Evolutionary conservation across 805 yeast species (phyloP).

Genomic region (Kazachstania africana): DNA sequence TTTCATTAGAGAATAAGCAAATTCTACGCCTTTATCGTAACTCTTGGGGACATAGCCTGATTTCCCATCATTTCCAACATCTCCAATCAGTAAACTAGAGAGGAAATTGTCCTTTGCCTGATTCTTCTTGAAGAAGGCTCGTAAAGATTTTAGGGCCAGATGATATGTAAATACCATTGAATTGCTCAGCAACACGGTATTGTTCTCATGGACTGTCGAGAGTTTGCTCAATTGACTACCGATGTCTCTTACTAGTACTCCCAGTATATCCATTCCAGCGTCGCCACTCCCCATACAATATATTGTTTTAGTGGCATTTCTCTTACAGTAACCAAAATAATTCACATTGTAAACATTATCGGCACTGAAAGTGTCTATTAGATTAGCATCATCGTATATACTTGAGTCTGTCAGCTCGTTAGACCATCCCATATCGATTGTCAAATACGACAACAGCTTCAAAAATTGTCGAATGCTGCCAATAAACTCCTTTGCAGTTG

Average conservation of each 20-base stretch:
- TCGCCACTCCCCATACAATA: conserved; percentile 14
- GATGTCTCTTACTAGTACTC: conserved; percentile 19
- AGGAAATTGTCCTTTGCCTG: conserved; percentile 9
- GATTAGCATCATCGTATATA: conserved; percentile 19
- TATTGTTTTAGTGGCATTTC: conserved; percentile 3
- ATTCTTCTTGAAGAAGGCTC: conserved; percentile 11
- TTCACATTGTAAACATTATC: conserved; percentile 15
- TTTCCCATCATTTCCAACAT: conserved; percentile 2
- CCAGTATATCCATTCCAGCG: conserved; percentile 18
- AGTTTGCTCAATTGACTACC: conserved; percentile 21
- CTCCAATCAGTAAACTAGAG: conserved; percentile 7
- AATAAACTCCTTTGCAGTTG: conserved; percentile 14
- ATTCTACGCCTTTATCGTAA: conserved; percentile 10
- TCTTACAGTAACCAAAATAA: conserved; percentile 22
- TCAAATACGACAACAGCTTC: conserved; percentile 19
- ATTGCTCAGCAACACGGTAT: conserved; percentile 15
- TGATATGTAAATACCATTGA: conserved; percentile 18
- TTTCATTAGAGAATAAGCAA: conserved; percentile 7
- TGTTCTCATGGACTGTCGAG: conserved; percentile 9
- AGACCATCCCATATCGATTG: conserved; percentile 21
- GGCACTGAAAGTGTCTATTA: conserved; percentile 17
- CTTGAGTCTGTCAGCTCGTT: conserved; percentile 5
- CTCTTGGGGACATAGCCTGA: conserved; percentile 1
- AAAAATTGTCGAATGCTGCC: conserved; percentile 17
- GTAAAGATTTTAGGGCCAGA: conserved; percentile 11